Evolutionary conservation across 768 basidiomycete genomes (phyloP).

Genomic region (Boletus pseudopeckii): DNA sequence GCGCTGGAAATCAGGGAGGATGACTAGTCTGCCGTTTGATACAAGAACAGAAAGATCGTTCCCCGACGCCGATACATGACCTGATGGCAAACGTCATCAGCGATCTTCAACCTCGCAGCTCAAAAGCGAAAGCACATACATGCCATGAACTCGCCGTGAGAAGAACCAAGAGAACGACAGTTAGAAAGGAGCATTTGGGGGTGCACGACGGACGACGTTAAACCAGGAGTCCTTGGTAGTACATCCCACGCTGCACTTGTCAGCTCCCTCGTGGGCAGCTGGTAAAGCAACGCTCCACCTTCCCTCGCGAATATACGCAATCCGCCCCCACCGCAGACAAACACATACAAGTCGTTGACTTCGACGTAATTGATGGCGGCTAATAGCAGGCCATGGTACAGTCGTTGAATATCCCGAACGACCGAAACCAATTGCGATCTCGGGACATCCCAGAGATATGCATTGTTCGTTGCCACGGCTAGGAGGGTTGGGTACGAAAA

Average conservation of each 20-base stretch:
- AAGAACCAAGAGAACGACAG: neutral
- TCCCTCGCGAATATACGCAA: conserved; percentile 55
- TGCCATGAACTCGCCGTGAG: conserved; percentile 23
- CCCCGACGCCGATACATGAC: conserved; percentile 51
- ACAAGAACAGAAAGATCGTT: conserved; percentile 31
- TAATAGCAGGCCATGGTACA: conserved; percentile 17
- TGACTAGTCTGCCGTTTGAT: conserved; percentile 24
- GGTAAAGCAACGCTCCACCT: conserved; percentile 42
- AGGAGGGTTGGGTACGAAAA: conserved; percentile 67
- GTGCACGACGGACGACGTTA: conserved; percentile 11
- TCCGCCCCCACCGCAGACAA: conserved; percentile 49
- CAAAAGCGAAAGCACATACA: conserved; percentile 15
- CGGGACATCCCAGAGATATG: conserved; percentile 63
- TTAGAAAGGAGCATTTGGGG: conserved; percentile 22
- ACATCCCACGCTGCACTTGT: conserved; percentile 37
- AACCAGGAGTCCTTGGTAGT: conserved; percentile 11
- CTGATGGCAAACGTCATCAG: conserved; percentile 12
- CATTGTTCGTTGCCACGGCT: conserved; percentile 40
- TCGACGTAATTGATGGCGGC: conserved; percentile 63
- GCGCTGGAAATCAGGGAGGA: conserved; percentile 27
- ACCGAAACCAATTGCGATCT: conserved; percentile 47
- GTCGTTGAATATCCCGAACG: conserved; percentile 20
- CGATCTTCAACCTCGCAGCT: neutral
- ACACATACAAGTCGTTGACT: conserved; percentile 51
- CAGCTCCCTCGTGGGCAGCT: conserved; percentile 37